These are phyloP conservation scores for Candida suzukii DNA, from an alignment of 805 yeast species.

Conservation along the genomic window DNA sequence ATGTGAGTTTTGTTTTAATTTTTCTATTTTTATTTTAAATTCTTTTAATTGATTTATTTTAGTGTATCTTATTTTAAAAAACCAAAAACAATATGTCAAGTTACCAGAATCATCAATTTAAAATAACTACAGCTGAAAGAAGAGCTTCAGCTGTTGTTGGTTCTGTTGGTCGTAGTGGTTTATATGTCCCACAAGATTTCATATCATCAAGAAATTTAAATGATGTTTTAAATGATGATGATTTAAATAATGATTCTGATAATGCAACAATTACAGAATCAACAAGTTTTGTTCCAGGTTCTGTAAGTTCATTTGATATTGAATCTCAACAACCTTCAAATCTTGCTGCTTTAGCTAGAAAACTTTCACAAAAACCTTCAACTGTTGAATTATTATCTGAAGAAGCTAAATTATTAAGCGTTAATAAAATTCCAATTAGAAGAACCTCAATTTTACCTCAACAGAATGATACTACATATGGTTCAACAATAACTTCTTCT, in stretches of 20 bases:
- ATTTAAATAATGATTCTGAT: neutral
- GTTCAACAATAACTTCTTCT: too few relatives aligned
- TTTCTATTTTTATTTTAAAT: too few relatives aligned
- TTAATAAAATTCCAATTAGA: slow-evolving; percentile 20
- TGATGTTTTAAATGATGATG: slow-evolving; percentile 2
- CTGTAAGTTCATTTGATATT: neutral
- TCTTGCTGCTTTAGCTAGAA: neutral
- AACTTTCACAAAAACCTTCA: neutral
- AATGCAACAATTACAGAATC: neutral
- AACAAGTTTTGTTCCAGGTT: neutral
- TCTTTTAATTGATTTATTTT: too few relatives aligned
- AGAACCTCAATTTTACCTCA: slow-evolving; percentile 2
- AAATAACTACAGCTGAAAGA: slow-evolving; percentile 38
- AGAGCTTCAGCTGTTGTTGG: slow-evolving; percentile 48
- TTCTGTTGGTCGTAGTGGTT: slow-evolving; percentile 44
- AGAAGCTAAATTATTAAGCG: slow-evolving; percentile 21
- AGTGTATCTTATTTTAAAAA: too few relatives aligned
- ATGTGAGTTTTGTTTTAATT: too few relatives aligned
- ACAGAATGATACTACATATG: slow-evolving; percentile 1
- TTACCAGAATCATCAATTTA: slow-evolving; percentile 24
- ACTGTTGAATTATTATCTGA: slow-evolving; percentile 13
- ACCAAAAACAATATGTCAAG: too few relatives aligned
- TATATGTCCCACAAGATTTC: slow-evolving; percentile 47
- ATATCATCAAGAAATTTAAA: slow-evolving; percentile 5
- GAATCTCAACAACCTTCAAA: neutral